A percentile compares a stretch with the other conserved stretches of the same genome.
phyloP scores from a whole-genome alignment of 176 grass and related monocot genomes.

The Luzula sylvatica region DNA sequence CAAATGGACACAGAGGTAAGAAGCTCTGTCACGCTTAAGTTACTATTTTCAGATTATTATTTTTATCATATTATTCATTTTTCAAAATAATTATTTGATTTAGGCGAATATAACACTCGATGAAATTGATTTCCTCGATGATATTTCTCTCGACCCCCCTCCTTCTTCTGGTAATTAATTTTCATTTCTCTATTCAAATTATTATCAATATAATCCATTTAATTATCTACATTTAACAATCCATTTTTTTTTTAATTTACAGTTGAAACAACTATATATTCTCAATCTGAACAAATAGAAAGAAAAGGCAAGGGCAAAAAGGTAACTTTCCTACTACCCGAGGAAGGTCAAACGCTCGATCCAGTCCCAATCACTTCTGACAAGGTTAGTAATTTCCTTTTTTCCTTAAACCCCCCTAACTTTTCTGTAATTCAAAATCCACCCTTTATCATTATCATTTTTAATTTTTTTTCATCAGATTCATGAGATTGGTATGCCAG shows the following conservation, averaged over 20 bases:
- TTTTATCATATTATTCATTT: too few species aligned
- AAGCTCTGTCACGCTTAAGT: too few species aligned
- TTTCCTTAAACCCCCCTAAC: neutral
- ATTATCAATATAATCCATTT: neutral
- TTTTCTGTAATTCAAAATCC: too few species aligned
- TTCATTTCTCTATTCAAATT: too few species aligned
- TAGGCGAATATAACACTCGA: neutral
- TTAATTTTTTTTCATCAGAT: constrained; percentile 9
- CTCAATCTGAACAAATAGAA: neutral
- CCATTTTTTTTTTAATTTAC: constrained; percentile 9
- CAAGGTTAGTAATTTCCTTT: constrained; percentile 3
- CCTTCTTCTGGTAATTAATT: neutral
- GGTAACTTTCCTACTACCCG: neutral
- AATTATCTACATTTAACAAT: neutral
- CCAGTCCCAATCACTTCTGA: neutral
- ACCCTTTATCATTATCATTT: neutral
- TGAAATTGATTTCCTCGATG: constrained; percentile 11
- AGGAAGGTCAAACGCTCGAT: neutral
- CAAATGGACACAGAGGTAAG: too few species aligned
- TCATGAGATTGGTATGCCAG: neutral
- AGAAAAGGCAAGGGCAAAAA: neutral
- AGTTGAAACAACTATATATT: neutral
- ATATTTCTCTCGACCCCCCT: neutral
- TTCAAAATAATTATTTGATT: neutral
- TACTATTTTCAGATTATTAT: too few species aligned